Evolutionary conservation across 169 alveolate genomes (phyloP), one percentile per base, ranked within the genome.

Genomic region (Babesia divergens): DNA sequence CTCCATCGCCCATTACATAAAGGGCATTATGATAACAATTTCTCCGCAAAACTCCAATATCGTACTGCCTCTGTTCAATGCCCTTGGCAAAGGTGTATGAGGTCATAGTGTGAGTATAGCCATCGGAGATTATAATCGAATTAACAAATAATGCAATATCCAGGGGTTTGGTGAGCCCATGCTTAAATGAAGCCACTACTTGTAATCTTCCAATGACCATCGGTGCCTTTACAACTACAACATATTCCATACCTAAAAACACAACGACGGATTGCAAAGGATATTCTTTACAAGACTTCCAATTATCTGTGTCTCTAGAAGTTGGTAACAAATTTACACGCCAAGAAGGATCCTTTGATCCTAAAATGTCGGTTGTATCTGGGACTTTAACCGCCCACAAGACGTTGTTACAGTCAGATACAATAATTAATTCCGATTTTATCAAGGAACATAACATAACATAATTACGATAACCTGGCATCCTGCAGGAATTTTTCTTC

Each of bases 261-360:
- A 67, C 18, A 2, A 49, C 20, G 16, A 29, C 13, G 6, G 32
- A 20, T 2, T 67, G 6, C 16, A 7, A 14, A 9, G 11, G 8
- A 31, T 56, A 34, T 51, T 69, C 81, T 35, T 66, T 77, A 38
- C 86, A 77, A 24, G 55, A 9, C 6, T 24, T 38, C 86, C 86
- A 77, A 3, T 20, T 40, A 16, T 40, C 47, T 11, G n/a, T n/a
- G n/a, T n/a, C n/a, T n/a, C n/a, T n/a, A n/a, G n/a, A n/a, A n/a
- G n/a, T n/a, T n/a, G 47, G 16, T 34, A 60, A 16, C 26, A 46
- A 11, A 32, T 11, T 56, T 38, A 56, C 9, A 16, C 68, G 68
- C 16, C 35, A 50, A 6, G 68, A 50, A 20, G 8, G 8, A 28
- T 20, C 53, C 9, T 35, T 9, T 7, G 29, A 11, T 13, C 54